Base-by-base conservation (phyloP, 768 basidiomycete genomes). In the Russula sp. region DNA sequence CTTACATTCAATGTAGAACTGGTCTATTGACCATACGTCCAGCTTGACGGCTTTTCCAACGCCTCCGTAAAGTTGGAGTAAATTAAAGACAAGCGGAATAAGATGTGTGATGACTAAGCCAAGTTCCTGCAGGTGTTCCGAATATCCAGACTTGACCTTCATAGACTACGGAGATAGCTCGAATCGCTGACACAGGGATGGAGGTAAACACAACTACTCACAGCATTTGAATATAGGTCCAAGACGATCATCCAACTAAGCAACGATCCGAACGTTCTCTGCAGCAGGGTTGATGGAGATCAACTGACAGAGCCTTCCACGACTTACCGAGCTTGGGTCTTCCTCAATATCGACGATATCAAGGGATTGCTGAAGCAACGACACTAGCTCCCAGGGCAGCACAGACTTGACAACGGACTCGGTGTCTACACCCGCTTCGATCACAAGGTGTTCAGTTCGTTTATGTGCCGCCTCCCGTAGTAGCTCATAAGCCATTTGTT, bases 181-280 rank as follows among this genome's bases (percentile, higher is more conserved):
- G 70, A 32, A 67, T 61, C 24, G 62, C 24, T 48, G n/a, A 5
- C 18, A 16, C 18, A 10, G 11, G 30, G 36, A 22, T 20, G 28
- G 11, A 5, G 18, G 26, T 30, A 16, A 42, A 10, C 13, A 30
- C 26, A 42, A 34, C 22, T 48, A 79, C 91, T 67, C 73, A 95
- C 94, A 10, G 92, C 89, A 73, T 91, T 86, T 28, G 79, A 77
- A 75, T 97, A 97, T 22, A 89, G 78, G 70, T 94, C 92, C 66
- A 97, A 88, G 1, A 87, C 72, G n/a, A 92, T 76, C 87, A 95
- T 90, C 94, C 94, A 97, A 2, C 82, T 83, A 10, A 97, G 80
- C n/a, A 97, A 76, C 66, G 84, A 83, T 4, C 87, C 85, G 65
- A 90, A 85, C 2, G 82, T 71, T 55, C 77, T 79, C 79, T 74